phyloP scores from a whole-genome alignment of 1,139 yeast genomes.

The Candida gigantensis region DNA sequence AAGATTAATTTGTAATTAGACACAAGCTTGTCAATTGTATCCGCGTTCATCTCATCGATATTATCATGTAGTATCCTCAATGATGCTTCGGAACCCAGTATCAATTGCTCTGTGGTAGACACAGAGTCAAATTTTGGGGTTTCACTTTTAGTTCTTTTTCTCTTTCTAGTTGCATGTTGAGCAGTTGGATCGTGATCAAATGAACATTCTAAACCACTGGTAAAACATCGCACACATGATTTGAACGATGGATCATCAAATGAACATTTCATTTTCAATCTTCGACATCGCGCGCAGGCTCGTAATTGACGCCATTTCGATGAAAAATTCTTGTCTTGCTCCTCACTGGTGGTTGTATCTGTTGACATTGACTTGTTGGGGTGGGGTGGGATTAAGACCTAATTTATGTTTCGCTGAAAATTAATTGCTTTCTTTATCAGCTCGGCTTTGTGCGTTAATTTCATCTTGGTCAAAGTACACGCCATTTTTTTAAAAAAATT shows the following conservation, averaged over 20 bases:
- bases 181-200: slow-evolving; percentile 51
- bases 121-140: background rate
- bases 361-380: background rate
- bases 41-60: background rate
- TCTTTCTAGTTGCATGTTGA: slow-evolving; percentile 27
- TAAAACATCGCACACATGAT: slow-evolving; percentile 49
- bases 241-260: slow-evolving; percentile 47
- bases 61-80: slow-evolving; percentile 4
- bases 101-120: slow-evolving; percentile 1
- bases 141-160: slow-evolving; percentile 16
- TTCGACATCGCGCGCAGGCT: slow-evolving; percentile 60
- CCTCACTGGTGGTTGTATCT: background rate
- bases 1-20: slow-evolving; percentile 7
- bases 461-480: too few species aligned
- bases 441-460: too few species aligned
- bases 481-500: too few species aligned
- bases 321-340: slow-evolving; percentile 20
- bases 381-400: background rate
- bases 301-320: slow-evolving; percentile 44
- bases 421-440: too few species aligned
- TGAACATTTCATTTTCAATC: slow-evolving; percentile 56
- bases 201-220: slow-evolving; percentile 47
- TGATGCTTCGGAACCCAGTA: slow-evolving; percentile 6
- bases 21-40: slow-evolving; percentile 3
- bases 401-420: too few species aligned